These are phyloP conservation scores for Crucihimalaya himalaica DNA, from an alignment of 345 rosid species.

Conservation along the genomic window DNA sequence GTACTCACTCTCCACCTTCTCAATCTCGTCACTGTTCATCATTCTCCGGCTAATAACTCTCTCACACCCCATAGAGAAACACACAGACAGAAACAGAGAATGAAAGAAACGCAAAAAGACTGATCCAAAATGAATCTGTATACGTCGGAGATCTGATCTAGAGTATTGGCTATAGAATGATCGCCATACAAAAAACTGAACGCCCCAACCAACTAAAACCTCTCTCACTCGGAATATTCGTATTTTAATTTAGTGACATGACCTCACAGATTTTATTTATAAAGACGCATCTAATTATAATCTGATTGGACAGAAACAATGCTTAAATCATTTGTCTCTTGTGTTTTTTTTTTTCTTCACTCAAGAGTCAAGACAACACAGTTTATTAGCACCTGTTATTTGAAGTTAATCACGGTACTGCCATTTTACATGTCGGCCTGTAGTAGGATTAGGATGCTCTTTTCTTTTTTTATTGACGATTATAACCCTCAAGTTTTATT, in stretches of 20 bases:
- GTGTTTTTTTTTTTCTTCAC: too few species aligned
- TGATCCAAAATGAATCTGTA: background rate
- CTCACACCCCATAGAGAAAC: too few species aligned
- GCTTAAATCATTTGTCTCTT: too few species aligned
- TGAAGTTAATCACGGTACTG: background rate
- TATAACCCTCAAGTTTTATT: too few species aligned
- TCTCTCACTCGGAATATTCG: background rate
- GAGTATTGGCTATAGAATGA: background rate
- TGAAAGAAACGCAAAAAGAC: too few species aligned
- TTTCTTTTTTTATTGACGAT: too few species aligned
- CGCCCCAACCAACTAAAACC: too few species aligned
- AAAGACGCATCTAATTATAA: slow-evolving; percentile 12
- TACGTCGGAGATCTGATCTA: background rate
- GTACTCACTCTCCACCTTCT: slow-evolving; percentile 53
- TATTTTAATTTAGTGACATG: background rate
- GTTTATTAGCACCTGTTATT: too few species aligned
- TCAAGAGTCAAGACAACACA: too few species aligned
- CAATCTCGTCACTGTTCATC: slow-evolving; percentile 7
- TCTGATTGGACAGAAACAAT: slow-evolving; percentile 9
- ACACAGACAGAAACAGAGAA: too few species aligned
- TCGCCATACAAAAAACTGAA: too few species aligned
- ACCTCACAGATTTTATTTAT: background rate
- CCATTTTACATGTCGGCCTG: background rate
- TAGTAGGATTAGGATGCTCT: background rate
- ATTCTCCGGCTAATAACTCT: background rate